Evolutionary conservation across 495 filamentous ascomycete species (phyloP), one percentile per base, ranked within the genome.

Genomic region (Lasiosphaeria miniovina): DNA sequence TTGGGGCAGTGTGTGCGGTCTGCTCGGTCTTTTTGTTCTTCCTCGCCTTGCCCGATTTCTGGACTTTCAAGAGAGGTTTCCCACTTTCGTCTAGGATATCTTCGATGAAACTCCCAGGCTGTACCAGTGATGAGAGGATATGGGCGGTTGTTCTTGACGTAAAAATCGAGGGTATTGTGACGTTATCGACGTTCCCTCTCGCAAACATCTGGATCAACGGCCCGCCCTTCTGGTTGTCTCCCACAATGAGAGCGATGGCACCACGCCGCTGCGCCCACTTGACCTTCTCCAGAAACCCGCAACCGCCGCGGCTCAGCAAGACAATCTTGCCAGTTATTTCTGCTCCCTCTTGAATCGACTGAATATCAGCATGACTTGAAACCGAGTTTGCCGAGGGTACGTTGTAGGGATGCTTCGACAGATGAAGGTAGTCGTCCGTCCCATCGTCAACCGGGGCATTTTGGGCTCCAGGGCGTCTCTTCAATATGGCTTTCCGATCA

Each of bases 141-240:
- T 96, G 92, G 3, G 95, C 94, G 7, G 93, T 98, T 5, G 91
- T 99, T 64, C 92, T 83, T 2, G 94, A 96, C 0, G 94, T 98
- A 70, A 99, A 99, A 11, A 98, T 75, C 1, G 95, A 88, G 4
- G 94, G 91, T 52, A 98, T 97, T 3, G 91, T 89, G 61, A 98
- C 82, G 65, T 98, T 96, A 36, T 90, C 95, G 4, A 91, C 96
- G 72, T 97, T 91, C 32, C 93, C 94, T 52, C 87, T 81, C 8
- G 94, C 95, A 72, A 96, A 98, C 94, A 99, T 99, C 57, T 93
- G 94, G 43, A 99, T 87, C 59, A 99, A 71, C n/a, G 81, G 76
- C 10, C 91, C 93, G 40, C 93, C 90, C 56, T 88, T 86, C 50
- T 89, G 88, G 72, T 97, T 88, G 70, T 99, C 94, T 17, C 94